These are phyloP conservation scores for Dalechampia spathulata DNA, from an alignment of 441 rosid genomes.

Conservation along the genomic window DNA sequence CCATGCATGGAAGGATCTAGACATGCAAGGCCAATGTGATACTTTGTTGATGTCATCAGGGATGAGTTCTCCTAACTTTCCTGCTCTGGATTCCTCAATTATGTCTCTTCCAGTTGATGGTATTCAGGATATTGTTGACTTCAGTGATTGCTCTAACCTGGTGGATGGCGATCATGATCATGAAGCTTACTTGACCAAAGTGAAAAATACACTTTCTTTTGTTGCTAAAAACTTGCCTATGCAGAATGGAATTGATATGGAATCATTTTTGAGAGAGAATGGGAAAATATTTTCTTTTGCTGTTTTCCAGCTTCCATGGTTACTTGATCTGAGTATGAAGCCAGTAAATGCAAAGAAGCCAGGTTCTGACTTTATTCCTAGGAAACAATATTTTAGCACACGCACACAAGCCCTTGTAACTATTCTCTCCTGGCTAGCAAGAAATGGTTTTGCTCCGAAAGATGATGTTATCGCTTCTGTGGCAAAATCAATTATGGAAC, in stretches of 20 bases:
- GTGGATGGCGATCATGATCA: slow-evolving; percentile 40
- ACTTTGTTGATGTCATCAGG: slow-evolving; percentile 51
- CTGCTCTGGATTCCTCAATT: slow-evolving; percentile 27
- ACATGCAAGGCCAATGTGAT: slow-evolving; percentile 84
- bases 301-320: slow-evolving; percentile 82
- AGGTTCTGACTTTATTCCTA: slow-evolving; percentile 41
- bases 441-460: slow-evolving; percentile 85
- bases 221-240: slow-evolving; percentile 64
- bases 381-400: slow-evolving; percentile 59
- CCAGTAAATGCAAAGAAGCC: slow-evolving; percentile 36
- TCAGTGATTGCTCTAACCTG: slow-evolving; percentile 42
- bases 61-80: slow-evolving; percentile 40
- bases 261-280: slow-evolving; percentile 56
- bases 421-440: slow-evolving; percentile 83
- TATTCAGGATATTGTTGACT: slow-evolving; percentile 38
- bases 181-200: slow-evolving; percentile 34
- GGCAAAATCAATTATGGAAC: slow-evolving; percentile 78
- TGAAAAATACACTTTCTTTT: slow-evolving; percentile 41
- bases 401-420: slow-evolving; percentile 57
- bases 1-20: slow-evolving; percentile 97
- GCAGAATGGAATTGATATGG: slow-evolving; percentile 50
- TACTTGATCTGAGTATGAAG: slow-evolving; percentile 68
- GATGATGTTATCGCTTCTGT: slow-evolving; percentile 71
- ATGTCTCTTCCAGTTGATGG: slow-evolving; percentile 26
- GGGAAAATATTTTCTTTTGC: slow-evolving; percentile 77